Percentiles rank a stretch among this genome's conserved stretches.
phyloP scores from a whole-genome alignment of 257 asterid genomes.

The Verbena officinalis region DNA sequence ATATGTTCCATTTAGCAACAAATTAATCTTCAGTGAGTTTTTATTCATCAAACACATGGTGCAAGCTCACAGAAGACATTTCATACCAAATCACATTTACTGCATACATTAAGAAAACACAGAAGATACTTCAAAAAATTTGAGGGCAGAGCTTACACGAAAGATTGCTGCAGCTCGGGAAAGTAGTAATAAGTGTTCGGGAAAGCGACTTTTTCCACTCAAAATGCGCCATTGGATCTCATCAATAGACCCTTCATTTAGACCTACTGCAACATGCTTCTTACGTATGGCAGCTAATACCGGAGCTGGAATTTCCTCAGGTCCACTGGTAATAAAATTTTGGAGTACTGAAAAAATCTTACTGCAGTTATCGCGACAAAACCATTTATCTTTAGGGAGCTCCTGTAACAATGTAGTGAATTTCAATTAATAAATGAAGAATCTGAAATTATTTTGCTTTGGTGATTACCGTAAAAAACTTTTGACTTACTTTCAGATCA shows the following conservation, averaged over 20 bases:
- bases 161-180: constrained; percentile 93
- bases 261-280: constrained; percentile 62
- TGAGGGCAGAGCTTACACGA: constrained; percentile 61
- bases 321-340: constrained; percentile 53
- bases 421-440: constrained; percentile 26
- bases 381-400: constrained; percentile 96
- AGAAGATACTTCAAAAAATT: neutral
- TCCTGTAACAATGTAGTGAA: constrained; percentile 57
- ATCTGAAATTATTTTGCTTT: constrained; percentile 14
- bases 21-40: constrained; percentile 5
- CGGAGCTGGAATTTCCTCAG: constrained; percentile 65
- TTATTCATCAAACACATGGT: neutral
- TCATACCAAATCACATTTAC: neutral
- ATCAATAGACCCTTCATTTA: constrained; percentile 38
- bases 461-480: constrained; percentile 9
- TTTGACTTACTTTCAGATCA: constrained; percentile 75
- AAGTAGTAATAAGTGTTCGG: constrained; percentile 76
- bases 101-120: constrained; percentile 5
- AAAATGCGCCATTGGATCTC: constrained; percentile 79
- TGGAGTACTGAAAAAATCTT: constrained; percentile 68
- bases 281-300: constrained; percentile 47
- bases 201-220: constrained; percentile 83
- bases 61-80: constrained; percentile 15
- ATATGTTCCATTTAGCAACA: neutral
- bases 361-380: constrained; percentile 82